phyloP scores from a whole-genome alignment of 139 green algal genomes.

The Chlamydomonas incerta region DNA sequence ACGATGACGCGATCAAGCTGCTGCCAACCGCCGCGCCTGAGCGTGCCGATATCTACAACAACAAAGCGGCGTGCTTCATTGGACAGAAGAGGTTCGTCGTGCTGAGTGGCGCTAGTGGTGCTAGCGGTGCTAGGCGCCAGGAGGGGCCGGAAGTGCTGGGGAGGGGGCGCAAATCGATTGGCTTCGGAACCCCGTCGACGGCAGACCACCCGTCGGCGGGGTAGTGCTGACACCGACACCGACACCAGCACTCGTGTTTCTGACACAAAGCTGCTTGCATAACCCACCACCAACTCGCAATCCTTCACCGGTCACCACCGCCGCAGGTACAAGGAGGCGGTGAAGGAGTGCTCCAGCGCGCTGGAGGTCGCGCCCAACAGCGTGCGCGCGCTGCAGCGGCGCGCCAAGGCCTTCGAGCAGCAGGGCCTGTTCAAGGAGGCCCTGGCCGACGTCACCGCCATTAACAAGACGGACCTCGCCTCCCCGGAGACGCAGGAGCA shows the following conservation, averaged over 20 bases:
- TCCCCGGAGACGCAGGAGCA: slow-evolving; percentile 71
- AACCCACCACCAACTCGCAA: no score
- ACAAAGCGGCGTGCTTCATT: slow-evolving; percentile 87
- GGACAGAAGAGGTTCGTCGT: slow-evolving; percentile 70
- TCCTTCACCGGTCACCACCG: no score
- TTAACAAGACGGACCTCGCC: slow-evolving; percentile 63
- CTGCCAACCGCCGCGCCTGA: slow-evolving; percentile 65
- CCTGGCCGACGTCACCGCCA: slow-evolving; percentile 73
- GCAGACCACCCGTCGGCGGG: no score
- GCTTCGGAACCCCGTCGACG: no score
- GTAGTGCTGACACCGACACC: no score
- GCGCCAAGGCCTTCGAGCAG: slow-evolving; percentile 83
- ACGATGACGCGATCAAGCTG: slow-evolving; percentile 78
- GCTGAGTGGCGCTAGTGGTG: neutral
- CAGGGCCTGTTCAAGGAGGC: slow-evolving; percentile 85
- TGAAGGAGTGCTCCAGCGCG: slow-evolving; percentile 80
- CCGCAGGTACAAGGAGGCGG: slow-evolving; percentile 85
- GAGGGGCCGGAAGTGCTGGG: no score
- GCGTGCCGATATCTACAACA: slow-evolving; percentile 76
- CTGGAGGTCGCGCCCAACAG: slow-evolving; percentile 71
- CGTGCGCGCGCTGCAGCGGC: slow-evolving; percentile 71
- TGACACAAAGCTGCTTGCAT: neutral
- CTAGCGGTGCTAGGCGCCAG: no score
- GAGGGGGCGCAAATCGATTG: no score
- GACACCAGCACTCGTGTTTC: no score